Conservation (phyloP, 495 filamentous ascomycete species). For the Trichoderma orchidacearum region DNA sequence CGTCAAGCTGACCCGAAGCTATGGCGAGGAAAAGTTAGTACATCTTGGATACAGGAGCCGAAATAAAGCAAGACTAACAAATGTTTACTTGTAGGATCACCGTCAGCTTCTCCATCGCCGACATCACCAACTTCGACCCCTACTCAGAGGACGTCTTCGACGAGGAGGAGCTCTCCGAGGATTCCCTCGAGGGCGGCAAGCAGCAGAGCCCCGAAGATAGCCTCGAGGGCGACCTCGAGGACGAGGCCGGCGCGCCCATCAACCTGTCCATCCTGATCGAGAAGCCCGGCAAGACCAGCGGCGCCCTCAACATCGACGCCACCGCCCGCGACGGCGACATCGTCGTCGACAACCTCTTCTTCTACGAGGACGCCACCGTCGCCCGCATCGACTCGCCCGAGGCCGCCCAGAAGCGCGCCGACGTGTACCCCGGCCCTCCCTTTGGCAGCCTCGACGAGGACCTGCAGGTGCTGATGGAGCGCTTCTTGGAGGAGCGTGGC, state of each 20-base stretch:
- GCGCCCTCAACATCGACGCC: constrained; percentile 78
- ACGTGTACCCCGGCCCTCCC: constrained; percentile 80
- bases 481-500: constrained; percentile 88
- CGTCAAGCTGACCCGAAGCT: constrained; percentile 68
- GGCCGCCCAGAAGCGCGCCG: constrained; percentile 39
- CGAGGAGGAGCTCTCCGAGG: constrained; percentile 13
- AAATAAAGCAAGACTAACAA: constrained; percentile 7
- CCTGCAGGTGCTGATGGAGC: constrained; percentile 79
- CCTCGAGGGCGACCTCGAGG: constrained; percentile 22
- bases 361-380: constrained; percentile 60
- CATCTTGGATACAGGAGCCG: not conserved
- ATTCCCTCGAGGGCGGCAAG: constrained; percentile 4
- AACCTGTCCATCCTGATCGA: constrained; percentile 78
- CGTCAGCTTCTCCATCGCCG: constrained; percentile 84
- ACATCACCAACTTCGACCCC: constrained; percentile 62
- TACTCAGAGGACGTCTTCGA: constrained; percentile 36
- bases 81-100: constrained; percentile 51
- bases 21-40: constrained; percentile 74
- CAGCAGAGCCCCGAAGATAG: constrained; percentile 43
- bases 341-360: constrained; percentile 82
- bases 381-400: constrained; percentile 40
- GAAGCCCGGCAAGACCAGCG: constrained; percentile 55
- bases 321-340: constrained; percentile 76
- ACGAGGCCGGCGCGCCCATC: constrained; percentile 57
- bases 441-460: constrained; percentile 94